These are phyloP conservation scores for Neoscytalidium dimidiatum DNA, from an alignment of 2,329 filamentous ascomycete species.

Conservation along the genomic window DNA sequence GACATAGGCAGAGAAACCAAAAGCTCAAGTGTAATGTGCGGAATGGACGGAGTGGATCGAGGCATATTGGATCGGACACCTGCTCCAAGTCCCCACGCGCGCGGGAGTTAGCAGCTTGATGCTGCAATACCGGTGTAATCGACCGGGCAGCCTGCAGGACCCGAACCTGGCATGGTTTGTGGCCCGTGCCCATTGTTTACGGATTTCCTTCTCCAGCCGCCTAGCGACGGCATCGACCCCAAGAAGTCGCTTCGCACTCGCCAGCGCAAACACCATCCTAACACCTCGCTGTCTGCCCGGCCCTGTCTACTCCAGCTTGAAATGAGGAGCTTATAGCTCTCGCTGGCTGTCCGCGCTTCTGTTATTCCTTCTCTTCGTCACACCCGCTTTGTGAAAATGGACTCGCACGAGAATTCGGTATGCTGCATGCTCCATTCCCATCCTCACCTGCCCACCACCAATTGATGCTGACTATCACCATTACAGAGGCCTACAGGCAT, in stretches of 20 bases:
- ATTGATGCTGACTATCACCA: neutral
- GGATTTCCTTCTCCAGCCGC: neutral
- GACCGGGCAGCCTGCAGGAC: no score
- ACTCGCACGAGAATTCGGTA: constrained; percentile 18
- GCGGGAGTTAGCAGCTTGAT: neutral
- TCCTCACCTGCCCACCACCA: neutral
- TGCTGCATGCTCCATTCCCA: neutral
- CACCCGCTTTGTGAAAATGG: constrained; percentile 9
- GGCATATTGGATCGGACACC: no score
- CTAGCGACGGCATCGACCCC: neutral
- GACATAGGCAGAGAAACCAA: no score
- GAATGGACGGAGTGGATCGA: no score
- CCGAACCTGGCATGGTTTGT: neutral
- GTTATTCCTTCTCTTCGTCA: constrained; percentile 16
- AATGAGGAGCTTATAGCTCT: constrained; percentile 19
- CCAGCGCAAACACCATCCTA: neutral
- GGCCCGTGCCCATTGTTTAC: constrained; percentile 4
- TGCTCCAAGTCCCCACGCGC: no score
- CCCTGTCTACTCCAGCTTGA: neutral
- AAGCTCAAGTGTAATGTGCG: no score
- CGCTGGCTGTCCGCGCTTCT: constrained; percentile 9
- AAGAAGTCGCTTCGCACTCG: neutral
- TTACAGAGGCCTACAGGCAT: constrained; percentile 30
- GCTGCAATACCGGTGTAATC: no score
- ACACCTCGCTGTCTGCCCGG: neutral